These are phyloP conservation scores for Phialophora chinensis DNA, from an alignment of 2,329 filamentous ascomycete species.

Conservation along the genomic window DNA sequence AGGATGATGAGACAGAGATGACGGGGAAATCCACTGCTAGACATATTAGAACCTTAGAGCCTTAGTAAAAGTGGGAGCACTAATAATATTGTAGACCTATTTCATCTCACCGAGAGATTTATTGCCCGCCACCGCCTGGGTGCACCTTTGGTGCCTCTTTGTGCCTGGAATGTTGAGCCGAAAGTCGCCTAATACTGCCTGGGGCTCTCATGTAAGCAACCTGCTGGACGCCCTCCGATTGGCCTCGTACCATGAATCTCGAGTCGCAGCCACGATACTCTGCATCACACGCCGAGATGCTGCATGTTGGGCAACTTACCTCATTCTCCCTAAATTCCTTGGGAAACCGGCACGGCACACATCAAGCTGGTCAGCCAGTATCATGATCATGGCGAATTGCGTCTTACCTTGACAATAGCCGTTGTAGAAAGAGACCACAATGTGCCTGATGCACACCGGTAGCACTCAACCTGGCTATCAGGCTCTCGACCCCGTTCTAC, in stretches of 20 bases:
- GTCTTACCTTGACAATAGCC: slow-evolving; percentile 6
- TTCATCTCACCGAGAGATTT: not conserved
- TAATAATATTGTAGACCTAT: not conserved
- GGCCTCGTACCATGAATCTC: not conserved
- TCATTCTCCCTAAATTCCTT: slow-evolving; percentile 4
- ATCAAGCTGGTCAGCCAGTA: slow-evolving; percentile 9
- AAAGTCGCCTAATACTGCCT: slow-evolving; percentile 28
- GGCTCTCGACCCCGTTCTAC: slow-evolving; percentile 19
- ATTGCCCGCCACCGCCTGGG: not conserved
- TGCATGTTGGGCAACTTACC: slow-evolving; percentile 16
- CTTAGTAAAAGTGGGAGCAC: not conserved
- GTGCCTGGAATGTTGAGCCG: slow-evolving; percentile 26
- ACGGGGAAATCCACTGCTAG: not conserved
- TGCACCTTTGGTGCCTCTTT: not conserved
- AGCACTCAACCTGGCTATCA: slow-evolving; percentile 19
- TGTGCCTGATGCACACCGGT: slow-evolving; percentile 20
- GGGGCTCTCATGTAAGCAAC: slow-evolving; percentile 8
- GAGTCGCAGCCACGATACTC: slow-evolving; percentile 6
- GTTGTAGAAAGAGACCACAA: slow-evolving; percentile 20
- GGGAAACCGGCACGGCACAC: slow-evolving; percentile 11
- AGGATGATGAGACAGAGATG: not conserved
- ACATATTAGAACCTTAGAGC: not conserved
- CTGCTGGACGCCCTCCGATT: slow-evolving; percentile 9
- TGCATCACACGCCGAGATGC: slow-evolving; percentile 2
- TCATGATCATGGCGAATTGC: not conserved